phyloP scores from a whole-genome alignment of 108 stramenopile genomes.

The Craspedostauros australis region DNA sequence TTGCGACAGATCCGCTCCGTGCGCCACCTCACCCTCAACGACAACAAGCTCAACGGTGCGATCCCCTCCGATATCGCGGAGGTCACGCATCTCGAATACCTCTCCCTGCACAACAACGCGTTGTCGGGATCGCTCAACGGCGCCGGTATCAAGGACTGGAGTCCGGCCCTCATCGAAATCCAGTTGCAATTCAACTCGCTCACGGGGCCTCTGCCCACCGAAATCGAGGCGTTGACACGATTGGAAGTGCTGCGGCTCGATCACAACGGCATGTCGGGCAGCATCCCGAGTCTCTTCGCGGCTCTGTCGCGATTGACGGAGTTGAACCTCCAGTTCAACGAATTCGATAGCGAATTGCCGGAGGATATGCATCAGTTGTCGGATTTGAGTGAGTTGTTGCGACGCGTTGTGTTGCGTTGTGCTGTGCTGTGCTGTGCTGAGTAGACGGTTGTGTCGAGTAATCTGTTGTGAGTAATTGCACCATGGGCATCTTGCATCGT shows the following conservation, averaged over 20 bases:
- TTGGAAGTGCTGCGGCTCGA: conserved; percentile 7
- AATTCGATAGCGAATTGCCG: no score
- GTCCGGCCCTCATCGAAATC: conserved; percentile 6
- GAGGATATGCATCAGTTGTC: no score
- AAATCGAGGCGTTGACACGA: not conserved
- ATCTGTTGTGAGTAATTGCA: conserved; percentile 10
- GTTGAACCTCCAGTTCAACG: no score
- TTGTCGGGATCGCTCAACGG: conserved; percentile 12
- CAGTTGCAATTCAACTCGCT: conserved; percentile 11
- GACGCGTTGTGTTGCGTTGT: no score
- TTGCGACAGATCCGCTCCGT: no score
- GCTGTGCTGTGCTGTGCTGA: no score
- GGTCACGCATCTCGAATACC: conserved; percentile 1
- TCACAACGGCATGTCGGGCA: conserved; percentile 2
- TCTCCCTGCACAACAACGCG: conserved; percentile 12
- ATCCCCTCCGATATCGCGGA: conserved; percentile 16
- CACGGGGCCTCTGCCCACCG: conserved; percentile 5
- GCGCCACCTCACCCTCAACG: no score
- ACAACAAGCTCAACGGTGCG: conserved; percentile 15
- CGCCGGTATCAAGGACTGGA: not conserved
- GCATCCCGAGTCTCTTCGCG: not conserved
- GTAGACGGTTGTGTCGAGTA: no score
- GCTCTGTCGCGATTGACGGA: not conserved
- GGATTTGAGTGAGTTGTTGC: no score
- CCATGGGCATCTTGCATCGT: not conserved